phyloP scores from a whole-genome alignment of 176 grass and related monocot species.

The Microstegium vimineum region DNA sequence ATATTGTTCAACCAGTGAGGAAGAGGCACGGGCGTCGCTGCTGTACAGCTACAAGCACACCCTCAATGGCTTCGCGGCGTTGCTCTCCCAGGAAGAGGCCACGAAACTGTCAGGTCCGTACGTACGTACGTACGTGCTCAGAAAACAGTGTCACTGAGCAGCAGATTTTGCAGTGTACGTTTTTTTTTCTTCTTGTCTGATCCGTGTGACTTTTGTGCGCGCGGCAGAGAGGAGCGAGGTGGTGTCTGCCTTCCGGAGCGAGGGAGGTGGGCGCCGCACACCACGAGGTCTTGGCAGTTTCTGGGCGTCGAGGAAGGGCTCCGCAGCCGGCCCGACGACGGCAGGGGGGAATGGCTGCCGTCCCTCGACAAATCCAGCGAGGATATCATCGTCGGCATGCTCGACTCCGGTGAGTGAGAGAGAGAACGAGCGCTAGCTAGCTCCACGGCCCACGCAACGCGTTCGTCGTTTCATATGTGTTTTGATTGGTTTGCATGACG shows the following conservation, averaged over 20 bases:
- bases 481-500: not conserved
- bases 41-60: constrained; percentile 93
- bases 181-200: not conserved
- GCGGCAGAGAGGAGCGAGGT: constrained; percentile 64
- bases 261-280: constrained; percentile 67
- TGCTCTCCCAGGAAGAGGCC: constrained; percentile 62
- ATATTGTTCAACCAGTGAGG: constrained; percentile 31
- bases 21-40: constrained; percentile 54
- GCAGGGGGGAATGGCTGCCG: constrained; percentile 30
- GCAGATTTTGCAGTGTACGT: not conserved
- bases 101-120: constrained; percentile 48
- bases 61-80: constrained; percentile 86
- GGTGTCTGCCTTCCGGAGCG: constrained; percentile 56
- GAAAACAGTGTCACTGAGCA: not conserved
- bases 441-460: not conserved
- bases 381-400: constrained; percentile 82
- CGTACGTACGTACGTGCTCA: too few species aligned
- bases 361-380: constrained; percentile 34
- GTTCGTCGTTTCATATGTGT: not conserved
- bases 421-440: too few species aligned
- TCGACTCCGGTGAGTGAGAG: constrained; percentile 65
- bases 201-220: not conserved
- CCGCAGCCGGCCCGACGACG: not conserved
- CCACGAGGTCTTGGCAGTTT: constrained; percentile 96
- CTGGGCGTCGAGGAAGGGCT: constrained; percentile 59